Evolutionary conservation across 345 rosid genomes (phyloP), one percentile per base, ranked within the genome.

Genomic region (Eutrema japonicum): DNA sequence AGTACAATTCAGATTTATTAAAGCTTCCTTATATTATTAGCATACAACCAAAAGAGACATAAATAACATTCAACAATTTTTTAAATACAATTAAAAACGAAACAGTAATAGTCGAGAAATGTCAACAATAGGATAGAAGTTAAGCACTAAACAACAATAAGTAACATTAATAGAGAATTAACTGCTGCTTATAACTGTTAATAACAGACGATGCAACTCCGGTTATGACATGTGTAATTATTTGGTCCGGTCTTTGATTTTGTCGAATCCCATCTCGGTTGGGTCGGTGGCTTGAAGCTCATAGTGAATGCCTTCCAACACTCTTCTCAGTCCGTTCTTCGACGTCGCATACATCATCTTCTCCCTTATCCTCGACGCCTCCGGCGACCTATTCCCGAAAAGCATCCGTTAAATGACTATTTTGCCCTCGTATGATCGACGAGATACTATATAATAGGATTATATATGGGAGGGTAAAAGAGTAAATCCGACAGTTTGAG

Each of bases 261-360:
- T 79, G 75, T 93, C 98, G 49, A 93, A 86, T 22, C 98, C 98
- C 97, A 93, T 93, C 85, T 93, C 98, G 10, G 97, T 84, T 47
- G 94, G 91, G 69, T 93, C 98, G 1, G 98, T 93, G 10, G 98
- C 98, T 73, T 93, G 98, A 38, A 93, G 82, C 77, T 93, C 98
- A 69, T 83, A 91, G 76, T 88, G 93, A 77, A 93, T 78, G 1
- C 98, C 98, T 10, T 93, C 98, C 12, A 93, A 80, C 60, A 84
- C 98, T 71, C 91, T 88, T 74, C 97, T 84, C 67, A 93, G 71
- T 32, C 93, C 97, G 10, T 73, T 88, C 70, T 93, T 93, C 2
- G 98, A 91, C 35, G 98, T 93, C 46, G 98, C 98, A 8, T 93
- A 93, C 71, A 93, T 33, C 73, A 90, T 90, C 65, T 93, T 93